phyloP scores from a whole-genome alignment of 2,329 filamentous ascomycete genomes.

The Verticillium longisporum region DNA sequence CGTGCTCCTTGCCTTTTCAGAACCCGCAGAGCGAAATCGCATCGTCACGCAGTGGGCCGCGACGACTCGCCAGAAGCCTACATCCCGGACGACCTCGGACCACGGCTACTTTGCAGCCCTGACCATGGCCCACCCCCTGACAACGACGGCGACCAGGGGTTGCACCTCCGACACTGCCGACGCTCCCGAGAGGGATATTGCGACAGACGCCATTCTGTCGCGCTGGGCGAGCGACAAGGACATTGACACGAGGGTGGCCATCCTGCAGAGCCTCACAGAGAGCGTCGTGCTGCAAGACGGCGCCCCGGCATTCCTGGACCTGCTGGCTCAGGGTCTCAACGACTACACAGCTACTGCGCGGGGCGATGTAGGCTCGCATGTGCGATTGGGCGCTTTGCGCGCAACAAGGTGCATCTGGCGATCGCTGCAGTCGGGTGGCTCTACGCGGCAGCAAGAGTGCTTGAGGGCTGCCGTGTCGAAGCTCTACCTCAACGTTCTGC shows the following conservation, averaged over 20 bases:
- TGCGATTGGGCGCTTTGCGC: conserved; percentile 72
- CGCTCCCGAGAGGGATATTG: conserved; percentile 19
- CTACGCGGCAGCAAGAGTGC: conserved; percentile 14
- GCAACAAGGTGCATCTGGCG: conserved; percentile 62
- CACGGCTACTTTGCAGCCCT: conserved; percentile 48
- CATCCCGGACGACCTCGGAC: conserved; percentile 28
- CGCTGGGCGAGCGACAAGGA: conserved; percentile 46
- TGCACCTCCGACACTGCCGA: neutral
- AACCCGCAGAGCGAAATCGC: conserved; percentile 22
- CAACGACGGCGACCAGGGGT: conserved; percentile 2
- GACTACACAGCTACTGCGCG: conserved; percentile 88
- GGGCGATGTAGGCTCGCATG: conserved; percentile 84
- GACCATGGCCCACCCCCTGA: conserved; percentile 39
- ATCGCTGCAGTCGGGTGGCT: conserved; percentile 17
- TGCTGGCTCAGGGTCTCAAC: conserved; percentile 58
- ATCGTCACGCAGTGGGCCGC: conserved; percentile 41
- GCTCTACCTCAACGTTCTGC: conserved; percentile 46
- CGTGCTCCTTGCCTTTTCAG: conserved; percentile 39
- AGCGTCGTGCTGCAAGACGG: conserved; percentile 36
- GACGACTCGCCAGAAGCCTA: conserved; percentile 26
- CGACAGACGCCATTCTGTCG: conserved; percentile 37
- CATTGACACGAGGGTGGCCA: conserved; percentile 46
- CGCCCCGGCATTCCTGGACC: conserved; percentile 30
- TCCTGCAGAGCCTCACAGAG: conserved; percentile 46
- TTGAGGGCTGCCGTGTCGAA: conserved; percentile 22